Evolutionary conservation across 176 grass and related monocot species (phyloP), one percentile per base, ranked within the genome.

Genomic region (Oryza nivara): DNA sequence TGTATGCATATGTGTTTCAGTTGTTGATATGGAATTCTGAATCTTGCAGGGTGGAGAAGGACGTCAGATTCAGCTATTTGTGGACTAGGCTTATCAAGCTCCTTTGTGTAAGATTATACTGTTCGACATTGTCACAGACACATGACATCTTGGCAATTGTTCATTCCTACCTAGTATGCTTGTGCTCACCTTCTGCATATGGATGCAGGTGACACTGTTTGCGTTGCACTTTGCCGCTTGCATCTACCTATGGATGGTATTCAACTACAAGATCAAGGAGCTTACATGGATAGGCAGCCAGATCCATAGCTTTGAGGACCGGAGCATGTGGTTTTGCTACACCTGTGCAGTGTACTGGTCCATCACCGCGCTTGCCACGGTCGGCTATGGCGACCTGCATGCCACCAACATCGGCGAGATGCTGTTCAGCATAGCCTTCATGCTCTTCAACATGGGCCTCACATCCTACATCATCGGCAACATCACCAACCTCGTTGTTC

Each of bases 401-500:
- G 83, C 89, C 46, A 52, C 40, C 23, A 94, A 94, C 72, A 72
- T 83, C 16, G 76, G 76, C 17, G 89, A 94, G 83, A 86, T 78
- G 89, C 38, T 84, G 10, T 91, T 91, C 83, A 86, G 68, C 70
- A 78, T 88, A 49, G 56, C 23, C 73, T 90, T 66, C 89, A 89
- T 94, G 89, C 68, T 94, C 66, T 94, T 86, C 86, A 94, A 94
- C 86, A 84, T 94, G 36, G 83, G 86, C 67, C 80, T 91, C 86
- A 77, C 72, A 56, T 79, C 89, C 38, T 94, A 94, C 80, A 65
- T 94, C 89, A 86, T 94, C 80, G 86, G 92, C 67, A 91, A 91
- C 86, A 87, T 94, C 83, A 94, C 92, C 80, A 91, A 82, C 74
- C 92, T 94, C 83, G 65, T 94, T 60, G 92, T 89, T 58, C 92